phyloP scores from a whole-genome alignment of 345 rosid species.

The Ricinus communis region DNA sequence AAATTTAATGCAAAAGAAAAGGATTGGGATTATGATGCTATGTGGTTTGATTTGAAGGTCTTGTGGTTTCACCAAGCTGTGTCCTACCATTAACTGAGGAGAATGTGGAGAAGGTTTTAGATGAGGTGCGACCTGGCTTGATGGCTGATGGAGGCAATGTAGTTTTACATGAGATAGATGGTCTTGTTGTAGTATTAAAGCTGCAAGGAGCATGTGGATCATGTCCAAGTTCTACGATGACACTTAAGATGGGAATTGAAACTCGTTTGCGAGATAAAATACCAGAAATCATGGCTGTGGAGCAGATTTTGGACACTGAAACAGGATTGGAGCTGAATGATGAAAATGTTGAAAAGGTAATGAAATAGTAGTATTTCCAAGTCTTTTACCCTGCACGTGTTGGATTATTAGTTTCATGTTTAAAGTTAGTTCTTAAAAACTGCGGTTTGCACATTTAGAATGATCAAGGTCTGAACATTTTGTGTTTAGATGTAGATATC shows the following conservation, averaged over 20 bases:
- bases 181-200: constrained; percentile 84
- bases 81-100: constrained; percentile 83
- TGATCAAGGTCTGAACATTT: background rate
- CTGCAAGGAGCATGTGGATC: constrained; percentile 98
- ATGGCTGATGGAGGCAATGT: constrained; percentile 99
- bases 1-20: background rate
- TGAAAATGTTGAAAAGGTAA: constrained; percentile 80
- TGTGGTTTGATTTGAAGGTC: constrained; percentile 32
- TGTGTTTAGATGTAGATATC: too few species aligned
- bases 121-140: constrained; percentile 77
- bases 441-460: background rate
- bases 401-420: background rate
- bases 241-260: constrained; percentile 92
- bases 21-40: constrained; percentile 6
- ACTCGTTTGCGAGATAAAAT: constrained; percentile 82
- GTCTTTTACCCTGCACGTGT: background rate
- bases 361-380: background rate
- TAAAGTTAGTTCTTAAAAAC: background rate
- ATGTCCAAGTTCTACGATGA: constrained; percentile 95
- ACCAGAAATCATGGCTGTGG: constrained; percentile 82
- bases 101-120: constrained; percentile 84
- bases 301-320: constrained; percentile 81
- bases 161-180: constrained; percentile 90
- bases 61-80: constrained; percentile 57
- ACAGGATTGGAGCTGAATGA: constrained; percentile 77